Conservation (phyloP, 192 early-diverging fungal genomes). For the Coemansia umbellata region DNA sequence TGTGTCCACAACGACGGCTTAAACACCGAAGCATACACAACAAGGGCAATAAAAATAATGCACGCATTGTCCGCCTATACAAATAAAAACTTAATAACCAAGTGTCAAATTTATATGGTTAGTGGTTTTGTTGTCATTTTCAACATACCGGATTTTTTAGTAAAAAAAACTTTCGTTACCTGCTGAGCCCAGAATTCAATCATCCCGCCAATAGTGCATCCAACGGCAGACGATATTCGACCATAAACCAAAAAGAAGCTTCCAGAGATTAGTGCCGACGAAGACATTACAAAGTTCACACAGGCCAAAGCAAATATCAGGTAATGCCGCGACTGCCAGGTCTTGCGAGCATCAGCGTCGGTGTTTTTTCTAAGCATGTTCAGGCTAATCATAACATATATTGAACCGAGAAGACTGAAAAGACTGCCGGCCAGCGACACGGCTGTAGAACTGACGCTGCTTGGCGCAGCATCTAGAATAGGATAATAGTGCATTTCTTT, state of each 20-base stretch:
- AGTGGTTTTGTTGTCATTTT: too few species aligned
- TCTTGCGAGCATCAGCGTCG: not conserved
- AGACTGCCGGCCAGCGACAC: constrained; percentile 20
- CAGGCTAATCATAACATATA: constrained; percentile 13
- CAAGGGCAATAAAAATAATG: constrained; percentile 22
- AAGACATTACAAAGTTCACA: constrained; percentile 12
- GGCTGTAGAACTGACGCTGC: constrained; percentile 37
- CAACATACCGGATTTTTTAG: not conserved
- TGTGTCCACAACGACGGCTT: constrained; percentile 13
- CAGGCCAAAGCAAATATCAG: constrained; percentile 9
- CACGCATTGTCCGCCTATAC: constrained; percentile 29
- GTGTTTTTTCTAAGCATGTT: not conserved
- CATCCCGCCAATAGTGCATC: constrained; percentile 43
- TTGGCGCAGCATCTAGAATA: constrained; percentile 38
- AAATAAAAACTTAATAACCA: not conserved
- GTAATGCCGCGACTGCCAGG: constrained; percentile 32
- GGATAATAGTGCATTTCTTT: constrained; percentile 26
- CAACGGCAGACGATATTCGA: constrained; percentile 16
- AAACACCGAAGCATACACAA: constrained; percentile 16
- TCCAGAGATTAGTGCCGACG: constrained; percentile 18
- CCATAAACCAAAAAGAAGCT: constrained; percentile 33
- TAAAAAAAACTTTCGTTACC: constrained; percentile 10
- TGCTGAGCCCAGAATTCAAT: constrained; percentile 39
- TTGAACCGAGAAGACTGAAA: constrained; percentile 18
- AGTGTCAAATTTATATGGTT: too few species aligned